Percentiles rank a stretch among this genome's conserved stretches.
phyloP scores from a whole-genome alignment of 768 basidiomycete genomes.

The Mycena kentingensis region DNA sequence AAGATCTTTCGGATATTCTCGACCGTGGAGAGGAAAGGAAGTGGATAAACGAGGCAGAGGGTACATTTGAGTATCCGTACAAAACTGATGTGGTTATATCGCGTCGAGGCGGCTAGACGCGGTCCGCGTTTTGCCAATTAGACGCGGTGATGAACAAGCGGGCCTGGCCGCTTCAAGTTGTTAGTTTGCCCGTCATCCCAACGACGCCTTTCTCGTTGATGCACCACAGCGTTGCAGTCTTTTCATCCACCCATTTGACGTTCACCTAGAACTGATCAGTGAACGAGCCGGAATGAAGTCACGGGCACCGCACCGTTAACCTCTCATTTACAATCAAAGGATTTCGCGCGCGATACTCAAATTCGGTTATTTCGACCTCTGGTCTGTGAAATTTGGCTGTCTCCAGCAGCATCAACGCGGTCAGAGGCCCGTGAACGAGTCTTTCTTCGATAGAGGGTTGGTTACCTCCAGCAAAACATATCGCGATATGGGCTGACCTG shows the following conservation, averaged over 20 bases:
- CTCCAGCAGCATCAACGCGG: conserved; percentile 78
- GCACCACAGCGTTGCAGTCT: conserved; percentile 42
- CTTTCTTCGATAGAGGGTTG: conserved; percentile 52
- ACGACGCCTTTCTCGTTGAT: conserved; percentile 33
- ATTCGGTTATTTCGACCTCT: conserved; percentile 45
- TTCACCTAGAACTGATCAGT: no score
- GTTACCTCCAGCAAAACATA: background rate
- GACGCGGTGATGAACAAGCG: no score
- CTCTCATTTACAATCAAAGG: conserved; percentile 46
- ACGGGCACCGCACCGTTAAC: no score
- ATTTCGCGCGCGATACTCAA: conserved; percentile 63
- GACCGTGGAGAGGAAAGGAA: conserved; percentile 55
- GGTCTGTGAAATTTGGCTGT: conserved; percentile 53
- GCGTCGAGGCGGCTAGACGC: no score
- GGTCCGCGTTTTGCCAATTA: no score
- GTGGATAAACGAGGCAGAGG: background rate
- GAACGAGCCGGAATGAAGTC: no score
- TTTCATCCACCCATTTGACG: conserved; percentile 36
- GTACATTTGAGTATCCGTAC: conserved; percentile 63
- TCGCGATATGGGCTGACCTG: conserved; percentile 45
- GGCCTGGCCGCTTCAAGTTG: background rate
- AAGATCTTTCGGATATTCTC: conserved; percentile 57
- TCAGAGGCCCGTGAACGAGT: conserved; percentile 84
- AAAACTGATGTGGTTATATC: conserved; percentile 64
- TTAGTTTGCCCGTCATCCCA: conserved; percentile 27